phyloP scores from a whole-genome alignment of 192 early-diverging fungal species.

The Borealophlyctis nickersoniae region DNA sequence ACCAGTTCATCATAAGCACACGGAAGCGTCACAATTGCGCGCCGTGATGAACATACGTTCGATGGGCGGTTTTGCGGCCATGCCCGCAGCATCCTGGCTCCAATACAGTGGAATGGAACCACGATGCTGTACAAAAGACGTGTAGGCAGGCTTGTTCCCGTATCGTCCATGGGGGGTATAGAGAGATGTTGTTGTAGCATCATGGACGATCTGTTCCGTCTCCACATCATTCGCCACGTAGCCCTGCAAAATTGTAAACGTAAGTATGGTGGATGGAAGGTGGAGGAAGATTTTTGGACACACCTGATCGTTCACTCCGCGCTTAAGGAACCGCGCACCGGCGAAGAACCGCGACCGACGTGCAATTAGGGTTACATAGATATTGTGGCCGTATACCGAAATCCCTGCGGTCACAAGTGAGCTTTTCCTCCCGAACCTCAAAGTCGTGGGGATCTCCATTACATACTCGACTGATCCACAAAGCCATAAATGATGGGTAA shows the following conservation, averaged over 20 bases:
- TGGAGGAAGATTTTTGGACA: neutral
- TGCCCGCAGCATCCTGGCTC: conserved; percentile 88
- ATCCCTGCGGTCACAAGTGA: conserved; percentile 55
- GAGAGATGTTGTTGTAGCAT: conserved; percentile 87
- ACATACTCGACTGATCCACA: conserved; percentile 90
- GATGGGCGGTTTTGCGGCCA: conserved; percentile 95
- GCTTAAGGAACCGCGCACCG: conserved; percentile 92
- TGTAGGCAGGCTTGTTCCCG: conserved; percentile 66
- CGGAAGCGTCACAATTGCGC: neutral
- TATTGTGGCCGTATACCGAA: conserved; percentile 84
- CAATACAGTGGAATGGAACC: conserved; percentile 95
- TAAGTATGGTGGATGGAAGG: conserved; percentile 19
- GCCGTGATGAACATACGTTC: conserved; percentile 35
- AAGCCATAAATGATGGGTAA: conserved; percentile 90
- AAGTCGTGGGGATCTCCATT: neutral
- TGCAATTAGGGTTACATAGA: conserved; percentile 92
- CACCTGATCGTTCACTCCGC: conserved; percentile 86
- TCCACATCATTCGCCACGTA: conserved; percentile 99
- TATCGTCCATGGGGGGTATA: conserved; percentile 51
- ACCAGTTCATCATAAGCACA: neutral
- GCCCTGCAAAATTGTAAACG: conserved; percentile 49
- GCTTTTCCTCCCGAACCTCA: neutral
- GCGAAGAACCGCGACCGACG: conserved; percentile 92
- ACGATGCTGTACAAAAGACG: conserved; percentile 94
- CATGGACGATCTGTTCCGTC: conserved; percentile 95